These are phyloP conservation scores for Melastoma malabathricum DNA, from an alignment of 345 rosid species.

Conservation along the genomic window DNA sequence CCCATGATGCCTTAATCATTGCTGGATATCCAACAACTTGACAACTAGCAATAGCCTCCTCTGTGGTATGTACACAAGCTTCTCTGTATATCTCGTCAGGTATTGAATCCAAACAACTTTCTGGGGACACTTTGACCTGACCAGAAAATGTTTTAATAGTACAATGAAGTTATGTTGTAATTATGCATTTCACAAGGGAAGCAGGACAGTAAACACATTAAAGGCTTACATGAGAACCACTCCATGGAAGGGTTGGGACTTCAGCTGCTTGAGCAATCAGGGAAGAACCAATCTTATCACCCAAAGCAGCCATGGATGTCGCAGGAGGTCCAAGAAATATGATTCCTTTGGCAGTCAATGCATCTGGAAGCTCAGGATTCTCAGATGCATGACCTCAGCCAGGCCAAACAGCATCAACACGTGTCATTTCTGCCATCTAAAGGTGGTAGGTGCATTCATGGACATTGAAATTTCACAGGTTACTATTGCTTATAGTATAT, in stretches of 20 bases:
- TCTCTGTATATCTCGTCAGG: constrained; percentile 80
- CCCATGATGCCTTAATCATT: constrained; percentile 99
- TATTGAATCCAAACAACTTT: constrained; percentile 65
- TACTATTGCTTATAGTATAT: not conserved
- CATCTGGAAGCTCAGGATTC: constrained; percentile 96
- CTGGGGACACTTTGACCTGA: constrained; percentile 75
- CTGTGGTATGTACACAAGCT: constrained; percentile 96
- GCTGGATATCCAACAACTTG: constrained; percentile 99
- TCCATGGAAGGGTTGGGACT: constrained; percentile 99
- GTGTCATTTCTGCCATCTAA: constrained; percentile 97
- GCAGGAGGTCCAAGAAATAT: constrained; percentile 94
- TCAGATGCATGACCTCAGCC: constrained; percentile 99
- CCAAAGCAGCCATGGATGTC: constrained; percentile 86
- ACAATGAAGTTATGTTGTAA: too few species aligned
- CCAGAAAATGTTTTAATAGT: not conserved
- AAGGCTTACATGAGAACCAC: constrained; percentile 68
- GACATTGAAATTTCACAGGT: constrained; percentile 3
- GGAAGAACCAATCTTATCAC: constrained; percentile 98
- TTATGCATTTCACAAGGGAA: too few species aligned
- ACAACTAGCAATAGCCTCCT: constrained; percentile 96
- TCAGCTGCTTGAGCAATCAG: constrained; percentile 99
- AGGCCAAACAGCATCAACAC: constrained; percentile 99
- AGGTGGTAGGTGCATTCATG: constrained; percentile 2
- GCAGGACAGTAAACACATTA: too few species aligned
- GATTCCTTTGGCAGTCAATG: constrained; percentile 66